Conservation (phyloP, 2,329 filamentous ascomycete species). For the Diaporthe aspalathi region DNA sequence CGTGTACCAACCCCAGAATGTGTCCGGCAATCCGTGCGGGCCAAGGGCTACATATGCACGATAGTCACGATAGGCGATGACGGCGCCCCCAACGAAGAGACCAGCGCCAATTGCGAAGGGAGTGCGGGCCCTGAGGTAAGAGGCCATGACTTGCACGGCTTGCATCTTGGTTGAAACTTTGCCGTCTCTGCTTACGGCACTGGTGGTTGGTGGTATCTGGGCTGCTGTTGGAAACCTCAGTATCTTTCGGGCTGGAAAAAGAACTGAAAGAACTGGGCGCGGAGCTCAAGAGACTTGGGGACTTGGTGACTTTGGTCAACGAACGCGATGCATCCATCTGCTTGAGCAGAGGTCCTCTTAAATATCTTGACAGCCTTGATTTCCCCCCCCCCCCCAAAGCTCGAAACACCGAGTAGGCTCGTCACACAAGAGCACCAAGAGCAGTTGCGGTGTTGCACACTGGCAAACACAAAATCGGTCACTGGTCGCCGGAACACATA, state of each 20-base stretch:
- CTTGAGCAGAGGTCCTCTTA: not conserved
- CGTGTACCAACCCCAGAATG: conserved; percentile 34
- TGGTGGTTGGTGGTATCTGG: not conserved
- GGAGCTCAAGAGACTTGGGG: not conserved
- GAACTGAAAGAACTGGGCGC: too few species aligned
- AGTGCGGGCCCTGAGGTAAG: not conserved
- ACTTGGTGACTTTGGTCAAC: not conserved
- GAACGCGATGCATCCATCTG: not conserved
- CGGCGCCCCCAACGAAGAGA: conserved; percentile 8
- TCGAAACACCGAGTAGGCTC: conserved; percentile 22
- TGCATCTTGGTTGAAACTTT: conserved; percentile 3
- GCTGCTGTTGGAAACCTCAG: not conserved
- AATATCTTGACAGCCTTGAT: not conserved
- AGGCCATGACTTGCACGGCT: not conserved
- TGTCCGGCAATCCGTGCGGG: conserved; percentile 33
- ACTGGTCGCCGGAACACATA: not conserved
- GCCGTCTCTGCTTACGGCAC: not conserved
- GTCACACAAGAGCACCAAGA: not conserved
- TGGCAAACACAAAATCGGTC: not conserved
- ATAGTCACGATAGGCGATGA: conserved; percentile 33
- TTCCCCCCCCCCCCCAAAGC: not conserved
- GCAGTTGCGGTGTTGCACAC: not conserved
- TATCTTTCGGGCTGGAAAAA: not conserved
- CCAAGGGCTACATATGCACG: conserved; percentile 33
- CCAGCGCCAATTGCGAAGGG: not conserved